phyloP scores from a whole-genome alignment of 2,329 filamentous ascomycete species.

The Ilyonectria robusta region DNA sequence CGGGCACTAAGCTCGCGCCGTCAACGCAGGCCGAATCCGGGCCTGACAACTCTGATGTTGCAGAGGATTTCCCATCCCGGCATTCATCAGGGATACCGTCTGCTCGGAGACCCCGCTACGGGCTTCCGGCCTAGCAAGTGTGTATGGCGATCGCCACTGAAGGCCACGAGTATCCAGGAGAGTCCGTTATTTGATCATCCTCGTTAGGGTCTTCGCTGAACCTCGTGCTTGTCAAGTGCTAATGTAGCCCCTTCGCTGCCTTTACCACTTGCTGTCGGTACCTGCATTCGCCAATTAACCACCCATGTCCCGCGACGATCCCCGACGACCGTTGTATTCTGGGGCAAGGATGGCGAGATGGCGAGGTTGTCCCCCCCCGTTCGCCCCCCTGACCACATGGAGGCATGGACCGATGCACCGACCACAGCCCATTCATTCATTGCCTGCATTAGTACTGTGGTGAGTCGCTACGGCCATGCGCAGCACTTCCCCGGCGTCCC shows the following conservation, averaged over 20 bases:
- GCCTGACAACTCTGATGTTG: conserved; percentile 20
- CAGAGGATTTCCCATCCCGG: conserved; percentile 30
- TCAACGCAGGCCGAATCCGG: conserved; percentile 16
- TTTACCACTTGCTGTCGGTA: conserved; percentile 16
- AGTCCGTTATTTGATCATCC: not conserved
- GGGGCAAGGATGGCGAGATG: conserved; percentile 19
- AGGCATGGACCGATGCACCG: conserved; percentile 18
- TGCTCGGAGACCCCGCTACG: conserved; percentile 27
- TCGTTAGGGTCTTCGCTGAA: not conserved
- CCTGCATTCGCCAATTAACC: conserved; percentile 30
- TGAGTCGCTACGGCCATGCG: conserved; percentile 20
- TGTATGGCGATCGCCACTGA: conserved; percentile 12
- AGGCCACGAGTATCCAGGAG: not conserved
- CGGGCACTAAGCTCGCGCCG: conserved; percentile 20
- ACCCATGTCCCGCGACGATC: conserved; percentile 32
- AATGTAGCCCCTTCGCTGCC: not conserved
- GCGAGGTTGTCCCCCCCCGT: conserved; percentile 15
- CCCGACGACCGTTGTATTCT: conserved; percentile 29
- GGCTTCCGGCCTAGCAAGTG: conserved; percentile 25
- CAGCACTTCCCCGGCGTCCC: conserved; percentile 19
- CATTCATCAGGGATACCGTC: conserved; percentile 30
- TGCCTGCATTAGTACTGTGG: conserved; percentile 25
- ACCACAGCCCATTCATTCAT: conserved; percentile 12
- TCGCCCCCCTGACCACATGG: conserved; percentile 20
- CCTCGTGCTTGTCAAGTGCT: not conserved